Conservation (phyloP, 768 basidiomycete species). For the Phaeolepiota aurea region DNA sequence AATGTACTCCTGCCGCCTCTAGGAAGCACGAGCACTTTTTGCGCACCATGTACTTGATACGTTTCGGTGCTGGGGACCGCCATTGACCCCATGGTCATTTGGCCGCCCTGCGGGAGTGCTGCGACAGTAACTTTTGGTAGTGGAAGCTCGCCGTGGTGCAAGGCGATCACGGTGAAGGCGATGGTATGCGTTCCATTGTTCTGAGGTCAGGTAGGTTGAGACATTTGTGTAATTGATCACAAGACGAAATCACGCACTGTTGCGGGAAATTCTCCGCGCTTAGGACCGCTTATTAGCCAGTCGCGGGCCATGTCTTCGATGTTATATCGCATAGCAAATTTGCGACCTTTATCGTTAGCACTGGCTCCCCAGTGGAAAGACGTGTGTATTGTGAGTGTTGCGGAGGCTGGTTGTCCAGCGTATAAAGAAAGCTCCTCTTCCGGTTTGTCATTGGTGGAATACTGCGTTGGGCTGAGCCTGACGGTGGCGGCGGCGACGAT, state of each 20-base stretch:
- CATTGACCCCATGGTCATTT: constrained; percentile 48
- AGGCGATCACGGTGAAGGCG: constrained; percentile 73
- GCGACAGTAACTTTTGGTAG: constrained; percentile 68
- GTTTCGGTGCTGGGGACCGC: constrained; percentile 65
- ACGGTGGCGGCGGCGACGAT: constrained; percentile 59
- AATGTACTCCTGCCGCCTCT: constrained; percentile 78
- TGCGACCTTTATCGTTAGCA: constrained; percentile 26
- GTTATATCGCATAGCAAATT: constrained; percentile 67
- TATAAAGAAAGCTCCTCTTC: constrained; percentile 41
- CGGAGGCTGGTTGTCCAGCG: constrained; percentile 82
- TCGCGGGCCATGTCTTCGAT: constrained; percentile 73
- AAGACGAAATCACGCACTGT: constrained; percentile 34
- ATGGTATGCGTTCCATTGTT: constrained; percentile 51
- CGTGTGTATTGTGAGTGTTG: constrained; percentile 56
- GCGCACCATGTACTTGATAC: constrained; percentile 79
- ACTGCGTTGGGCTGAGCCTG: constrained; percentile 35
- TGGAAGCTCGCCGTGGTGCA: constrained; percentile 74
- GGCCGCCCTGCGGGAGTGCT: constrained; percentile 45
- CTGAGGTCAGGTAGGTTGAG: constrained; percentile 28
- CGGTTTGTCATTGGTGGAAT: constrained; percentile 18
- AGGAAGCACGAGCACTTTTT: constrained; percentile 74
- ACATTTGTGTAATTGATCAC: constrained; percentile 4
- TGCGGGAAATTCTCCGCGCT: constrained; percentile 76
- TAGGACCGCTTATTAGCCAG: constrained; percentile 87
- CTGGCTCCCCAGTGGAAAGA: constrained; percentile 71